Base-by-base conservation (phyloP, 2,329 filamentous ascomycete genomes). In the Akanthomyces muscarius region DNA sequence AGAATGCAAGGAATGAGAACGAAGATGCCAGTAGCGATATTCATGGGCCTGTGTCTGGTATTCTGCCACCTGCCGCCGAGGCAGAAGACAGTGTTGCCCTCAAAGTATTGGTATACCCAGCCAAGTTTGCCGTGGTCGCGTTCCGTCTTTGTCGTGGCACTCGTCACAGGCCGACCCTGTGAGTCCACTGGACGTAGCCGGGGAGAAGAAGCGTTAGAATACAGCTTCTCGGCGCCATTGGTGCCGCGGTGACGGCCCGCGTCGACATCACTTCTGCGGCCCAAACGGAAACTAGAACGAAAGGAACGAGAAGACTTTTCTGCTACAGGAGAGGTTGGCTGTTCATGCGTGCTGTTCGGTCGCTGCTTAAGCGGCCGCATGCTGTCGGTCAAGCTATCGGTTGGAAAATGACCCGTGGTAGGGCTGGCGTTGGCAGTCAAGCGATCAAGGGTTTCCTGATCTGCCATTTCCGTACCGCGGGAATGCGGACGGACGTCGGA, bases 21-120 rank as follows among this genome's bases (percentile, higher is more conserved):
- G 36, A 97, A 79, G 56, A 92, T 75, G 1, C 89, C 92, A 1
- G 95, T 99, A 14, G 88, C 88, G 69, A 97, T 84, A 69, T 97
- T 98, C 72, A 99, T 87, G 1, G 95, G 95, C 66, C 89, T 86
- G 69, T 96, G 90, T 68, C 87, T 86, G 42, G 95, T 89, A 75
- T 98, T 97, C 72, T 97, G 91, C 65, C 95, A 81, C 64, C 95
- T 85, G 8, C 95, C 95, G 41, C 91, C 89, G 64, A 91, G 82
- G 74, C 88, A 97, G 72, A 99, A 99, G 28, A 92, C 81, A 0
- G 92, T 97, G 72, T 98, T 99, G 52, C 95, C 95, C 51, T 91
- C 86, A 71, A 97, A 98, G 74, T 97, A 97, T 73, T 98, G 86
- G 75, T 94, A 90, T 69, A 97, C 97, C 67, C 84, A 88, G 58